Evolutionary conservation across 306 rosid species (phyloP), one percentile per base, ranked within the genome.

Genomic region (Arachis stenosperma): DNA sequence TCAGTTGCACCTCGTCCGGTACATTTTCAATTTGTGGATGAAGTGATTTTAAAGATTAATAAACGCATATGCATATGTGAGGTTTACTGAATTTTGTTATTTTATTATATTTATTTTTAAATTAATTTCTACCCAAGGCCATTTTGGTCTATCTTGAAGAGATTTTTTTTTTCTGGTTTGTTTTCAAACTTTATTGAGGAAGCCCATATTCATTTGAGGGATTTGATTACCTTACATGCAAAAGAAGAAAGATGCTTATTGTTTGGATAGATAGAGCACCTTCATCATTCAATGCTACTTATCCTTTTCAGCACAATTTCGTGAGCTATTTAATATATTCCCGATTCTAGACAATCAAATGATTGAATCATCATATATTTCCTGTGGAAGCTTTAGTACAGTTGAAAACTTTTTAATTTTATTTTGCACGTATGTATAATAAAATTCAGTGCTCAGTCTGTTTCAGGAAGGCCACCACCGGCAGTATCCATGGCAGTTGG

Each of bases 1-100:
- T 91, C 99, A 70, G 97, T 95, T 80, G 99, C 99, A 69, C 99
- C 99, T 76, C 98, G 96, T 82, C 99, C 89, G 97, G 99, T 95
- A 95, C 62, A 69, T 37, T 73, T 76, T 59, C 15, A 27, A 69
- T 65, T 53, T 61, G 47, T 61, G 71, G 47, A 36, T 73, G 53
- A 56, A 84, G 74, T 70, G 36, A 29, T 68, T 22, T 82, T 76
- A 40, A 17, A 69, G 63, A 12, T 56, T 29, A 68, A 75, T 17
- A 71, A 51, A 14, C 54, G 54, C 22, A 55, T 70, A 41, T 74
- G 78, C 60, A 67, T 66, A 9, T 14, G 55, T 71, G 70, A 47
- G 15, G 59, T 53, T 40, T 59, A 59, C 54, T 42, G 43, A 65
- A 52, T 59, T 33, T 33, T 33, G 37, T 33, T 39, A 70, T 70